Evolutionary conservation across 2,329 filamentous ascomycete species (phyloP).

Genomic region (Exophiala phaeomuriformis): DNA sequence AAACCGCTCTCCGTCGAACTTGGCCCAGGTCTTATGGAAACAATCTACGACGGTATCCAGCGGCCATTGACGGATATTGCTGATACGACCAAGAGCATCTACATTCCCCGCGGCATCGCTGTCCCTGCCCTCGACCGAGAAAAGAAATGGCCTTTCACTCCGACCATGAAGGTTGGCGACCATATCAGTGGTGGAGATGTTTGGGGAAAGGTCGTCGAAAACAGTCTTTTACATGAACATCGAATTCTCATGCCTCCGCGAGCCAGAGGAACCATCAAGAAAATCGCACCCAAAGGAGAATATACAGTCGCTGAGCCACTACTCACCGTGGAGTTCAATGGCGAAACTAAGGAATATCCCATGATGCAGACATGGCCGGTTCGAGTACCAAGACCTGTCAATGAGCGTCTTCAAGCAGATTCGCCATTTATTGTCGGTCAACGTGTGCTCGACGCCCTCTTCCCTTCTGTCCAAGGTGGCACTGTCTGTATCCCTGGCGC

Average conservation of each 20-base stretch:
- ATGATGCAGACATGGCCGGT: slow-evolving; percentile 99
- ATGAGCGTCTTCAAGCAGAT: slow-evolving; percentile 83
- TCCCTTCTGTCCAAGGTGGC: slow-evolving; percentile 92
- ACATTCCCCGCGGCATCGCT: slow-evolving; percentile 90
- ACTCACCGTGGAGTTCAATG: slow-evolving; percentile 93
- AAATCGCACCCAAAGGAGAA: slow-evolving; percentile 78
- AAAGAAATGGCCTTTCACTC: slow-evolving; percentile 96
- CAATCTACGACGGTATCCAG: slow-evolving; percentile 99
- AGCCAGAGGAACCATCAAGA: slow-evolving; percentile 83
- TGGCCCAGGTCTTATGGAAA: slow-evolving; percentile 93
- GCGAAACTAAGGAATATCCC: slow-evolving; percentile 83
- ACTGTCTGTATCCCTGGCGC: slow-evolving; percentile 97
- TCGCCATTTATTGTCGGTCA: slow-evolving; percentile 94
- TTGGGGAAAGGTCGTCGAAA: slow-evolving; percentile 91
- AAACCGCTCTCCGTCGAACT: slow-evolving; percentile 97
- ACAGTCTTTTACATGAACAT: slow-evolving; percentile 88
- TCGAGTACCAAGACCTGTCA: slow-evolving; percentile 84
- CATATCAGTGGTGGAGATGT: slow-evolving; percentile 95
- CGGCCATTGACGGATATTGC: slow-evolving; percentile 83
- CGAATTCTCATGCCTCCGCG: slow-evolving; percentile 87
- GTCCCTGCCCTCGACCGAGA: slow-evolving; percentile 79
- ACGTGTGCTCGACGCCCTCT: slow-evolving; percentile 90
- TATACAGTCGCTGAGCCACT: slow-evolving; percentile 94
- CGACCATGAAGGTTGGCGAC: slow-evolving; percentile 84
- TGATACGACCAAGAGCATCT: slow-evolving; percentile 73